phyloP scores from a whole-genome alignment of 2,329 filamentous ascomycete species.

The Neurospora sp. region DNA sequence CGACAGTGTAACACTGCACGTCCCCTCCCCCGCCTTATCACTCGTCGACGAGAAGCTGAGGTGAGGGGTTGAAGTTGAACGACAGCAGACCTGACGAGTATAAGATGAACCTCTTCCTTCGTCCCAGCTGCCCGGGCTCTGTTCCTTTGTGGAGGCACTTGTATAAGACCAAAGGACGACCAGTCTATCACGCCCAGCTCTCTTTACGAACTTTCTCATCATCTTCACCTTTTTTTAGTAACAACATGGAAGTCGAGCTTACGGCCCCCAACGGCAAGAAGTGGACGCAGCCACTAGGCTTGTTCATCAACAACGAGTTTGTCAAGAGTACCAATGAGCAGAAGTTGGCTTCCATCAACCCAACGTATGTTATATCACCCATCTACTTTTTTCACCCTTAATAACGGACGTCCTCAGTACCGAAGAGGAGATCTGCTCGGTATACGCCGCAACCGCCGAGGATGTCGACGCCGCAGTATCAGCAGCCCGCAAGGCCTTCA shows the following conservation, averaged over 20 bases:
- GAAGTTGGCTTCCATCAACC: slow-evolving; percentile 59
- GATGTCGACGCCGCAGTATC: slow-evolving; percentile 63
- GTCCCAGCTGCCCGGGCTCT: background rate
- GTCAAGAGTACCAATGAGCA: slow-evolving; percentile 55
- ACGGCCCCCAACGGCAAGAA: slow-evolving; percentile 66
- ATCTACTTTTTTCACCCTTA: background rate
- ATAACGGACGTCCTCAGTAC: slow-evolving; percentile 22
- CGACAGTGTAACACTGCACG: background rate
- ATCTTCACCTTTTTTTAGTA: slow-evolving; percentile 1
- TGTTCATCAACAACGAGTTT: slow-evolving; percentile 80
- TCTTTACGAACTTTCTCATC: slow-evolving; percentile 9
- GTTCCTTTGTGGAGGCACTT: background rate
- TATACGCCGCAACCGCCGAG: slow-evolving; percentile 55
- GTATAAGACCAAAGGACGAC: background rate
- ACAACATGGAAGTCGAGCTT: slow-evolving; percentile 42
- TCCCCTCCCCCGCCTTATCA: background rate
- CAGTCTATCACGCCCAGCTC: background rate
- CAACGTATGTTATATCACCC: slow-evolving; percentile 42
- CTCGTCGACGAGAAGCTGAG: background rate
- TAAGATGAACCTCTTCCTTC: background rate
- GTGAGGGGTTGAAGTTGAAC: background rate
- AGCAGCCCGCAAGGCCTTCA: slow-evolving; percentile 60
- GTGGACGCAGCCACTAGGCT: slow-evolving; percentile 63
- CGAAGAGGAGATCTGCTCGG: slow-evolving; percentile 60
- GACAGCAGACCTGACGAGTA: background rate